These are phyloP conservation scores for Pyropia haitanensis DNA, from an alignment of 23 red algal genomes.

Conservation along the genomic window DNA sequence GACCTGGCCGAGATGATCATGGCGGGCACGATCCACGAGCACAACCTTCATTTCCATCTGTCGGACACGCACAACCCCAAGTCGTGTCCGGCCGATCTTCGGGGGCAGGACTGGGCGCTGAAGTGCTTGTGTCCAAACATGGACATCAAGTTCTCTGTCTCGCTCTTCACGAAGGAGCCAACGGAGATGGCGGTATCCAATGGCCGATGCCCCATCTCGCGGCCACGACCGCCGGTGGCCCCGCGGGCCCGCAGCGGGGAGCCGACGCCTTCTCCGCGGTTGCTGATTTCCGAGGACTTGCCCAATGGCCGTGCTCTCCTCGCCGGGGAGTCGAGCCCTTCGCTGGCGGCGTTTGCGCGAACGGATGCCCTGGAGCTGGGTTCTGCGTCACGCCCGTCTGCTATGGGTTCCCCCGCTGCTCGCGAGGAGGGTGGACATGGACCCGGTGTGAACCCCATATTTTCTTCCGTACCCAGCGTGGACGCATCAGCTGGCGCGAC, in stretches of 20 bases:
- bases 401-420: too few species aligned
- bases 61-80: slow-evolving; percentile 48
- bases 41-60: slow-evolving; percentile 67
- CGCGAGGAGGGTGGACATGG: too few species aligned
- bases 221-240: too few species aligned
- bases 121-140: slow-evolving; percentile 65
- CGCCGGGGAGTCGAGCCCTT: background rate
- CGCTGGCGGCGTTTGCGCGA: background rate
- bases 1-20: slow-evolving; percentile 78
- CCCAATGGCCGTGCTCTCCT: background rate
- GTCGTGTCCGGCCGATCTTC: slow-evolving; percentile 25
- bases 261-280: background rate
- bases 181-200: background rate
- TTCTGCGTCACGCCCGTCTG: too few species aligned
- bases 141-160: slow-evolving; percentile 83
- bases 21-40: slow-evolving; percentile 58
- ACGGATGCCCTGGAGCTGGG: background rate
- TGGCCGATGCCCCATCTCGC: too few species aligned
- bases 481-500: too few species aligned
- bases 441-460: too few species aligned
- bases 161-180: slow-evolving; percentile 46
- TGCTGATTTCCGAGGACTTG: background rate
- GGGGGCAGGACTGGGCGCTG: slow-evolving; percentile 61
- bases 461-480: too few species aligned
- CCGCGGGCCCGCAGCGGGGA: slow-evolving; percentile 2